Percentiles rank a stretch among this genome's conserved stretches.
These are phyloP conservation scores for Ciborinia camelliae DNA, from an alignment of 2,329 filamentous ascomycete genomes.

Conservation along the genomic window DNA sequence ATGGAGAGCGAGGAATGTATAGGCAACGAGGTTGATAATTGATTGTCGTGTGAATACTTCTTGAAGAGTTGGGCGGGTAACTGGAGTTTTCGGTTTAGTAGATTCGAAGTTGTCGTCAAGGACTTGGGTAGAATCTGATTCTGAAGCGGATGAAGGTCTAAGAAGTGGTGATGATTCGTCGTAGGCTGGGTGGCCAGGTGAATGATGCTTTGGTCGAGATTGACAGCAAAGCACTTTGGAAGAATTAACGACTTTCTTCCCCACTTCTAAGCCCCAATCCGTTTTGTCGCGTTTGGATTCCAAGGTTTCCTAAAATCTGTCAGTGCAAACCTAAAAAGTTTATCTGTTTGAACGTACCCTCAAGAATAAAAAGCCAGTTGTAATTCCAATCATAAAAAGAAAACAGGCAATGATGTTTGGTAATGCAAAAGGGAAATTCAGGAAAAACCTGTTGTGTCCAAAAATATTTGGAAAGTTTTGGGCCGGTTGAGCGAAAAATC, in stretches of 20 bases:
- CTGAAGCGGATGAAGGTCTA: constrained; percentile 37
- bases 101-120: constrained; percentile 31
- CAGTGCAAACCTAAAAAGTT: not conserved
- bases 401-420: constrained; percentile 76
- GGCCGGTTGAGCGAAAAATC: constrained; percentile 77
- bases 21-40: constrained; percentile 69
- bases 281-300: constrained; percentile 62
- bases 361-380: constrained; percentile 73
- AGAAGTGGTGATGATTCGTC: constrained; percentile 57
- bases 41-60: constrained; percentile 75
- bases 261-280: constrained; percentile 75
- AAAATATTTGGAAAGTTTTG: constrained; percentile 71
- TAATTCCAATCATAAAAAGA: constrained; percentile 75
- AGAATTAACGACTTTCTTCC: constrained; percentile 57
- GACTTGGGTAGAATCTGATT: constrained; percentile 30
- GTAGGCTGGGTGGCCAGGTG: constrained; percentile 45
- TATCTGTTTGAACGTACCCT: constrained; percentile 45
- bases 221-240: constrained; percentile 27
- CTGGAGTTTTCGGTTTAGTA: constrained; percentile 34
- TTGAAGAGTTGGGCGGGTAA: constrained; percentile 43
- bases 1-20: constrained; percentile 79
- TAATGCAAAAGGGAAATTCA: constrained; percentile 74
- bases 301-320: constrained; percentile 66
- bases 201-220: constrained; percentile 22
- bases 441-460: constrained; percentile 63